A percentile compares a stretch with the other conserved stretches of the same genome.
phyloP scores from a whole-genome alignment of 805 yeast species.

The Ogataea dorogensis region DNA sequence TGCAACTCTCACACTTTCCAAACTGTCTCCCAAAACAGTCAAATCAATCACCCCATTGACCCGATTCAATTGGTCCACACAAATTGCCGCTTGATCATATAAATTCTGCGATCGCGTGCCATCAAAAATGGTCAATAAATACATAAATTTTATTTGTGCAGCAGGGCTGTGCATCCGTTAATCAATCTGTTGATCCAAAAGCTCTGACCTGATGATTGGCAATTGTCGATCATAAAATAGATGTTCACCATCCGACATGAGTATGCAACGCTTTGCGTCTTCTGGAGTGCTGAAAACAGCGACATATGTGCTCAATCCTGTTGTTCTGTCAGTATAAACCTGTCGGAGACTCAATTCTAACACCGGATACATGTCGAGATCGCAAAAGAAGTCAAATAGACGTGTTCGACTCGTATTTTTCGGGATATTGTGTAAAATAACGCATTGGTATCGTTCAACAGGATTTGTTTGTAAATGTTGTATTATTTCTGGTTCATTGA shows the following conservation, averaged over 20 bases:
- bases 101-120: constrained; percentile 2
- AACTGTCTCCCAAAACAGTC: constrained; percentile 4
- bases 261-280: constrained; percentile 51
- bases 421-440: constrained; percentile 48
- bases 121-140: constrained; percentile 6
- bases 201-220: constrained; percentile 36
- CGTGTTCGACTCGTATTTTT: constrained; percentile 38
- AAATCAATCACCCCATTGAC: constrained; percentile 1
- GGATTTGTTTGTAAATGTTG: constrained; percentile 3
- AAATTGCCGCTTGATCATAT: constrained; percentile 1
- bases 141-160: constrained; percentile 5
- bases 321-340: constrained; percentile 9
- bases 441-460: constrained; percentile 34
- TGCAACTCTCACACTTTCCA: constrained; percentile 4
- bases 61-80: not conserved
- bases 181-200: constrained; percentile 20
- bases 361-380: constrained; percentile 41
- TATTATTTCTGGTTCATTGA: not conserved
- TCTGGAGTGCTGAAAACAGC: constrained; percentile 43
- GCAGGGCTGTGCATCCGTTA: no score
- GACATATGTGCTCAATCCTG: constrained; percentile 31
- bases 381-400: constrained; percentile 43
- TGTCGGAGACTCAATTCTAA: constrained; percentile 20
- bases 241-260: constrained; percentile 49
- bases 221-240: constrained; percentile 29